Evolutionary conservation across 1,139 yeast genomes (phyloP).

Genomic region (Saccharomyces hybrid): DNA sequence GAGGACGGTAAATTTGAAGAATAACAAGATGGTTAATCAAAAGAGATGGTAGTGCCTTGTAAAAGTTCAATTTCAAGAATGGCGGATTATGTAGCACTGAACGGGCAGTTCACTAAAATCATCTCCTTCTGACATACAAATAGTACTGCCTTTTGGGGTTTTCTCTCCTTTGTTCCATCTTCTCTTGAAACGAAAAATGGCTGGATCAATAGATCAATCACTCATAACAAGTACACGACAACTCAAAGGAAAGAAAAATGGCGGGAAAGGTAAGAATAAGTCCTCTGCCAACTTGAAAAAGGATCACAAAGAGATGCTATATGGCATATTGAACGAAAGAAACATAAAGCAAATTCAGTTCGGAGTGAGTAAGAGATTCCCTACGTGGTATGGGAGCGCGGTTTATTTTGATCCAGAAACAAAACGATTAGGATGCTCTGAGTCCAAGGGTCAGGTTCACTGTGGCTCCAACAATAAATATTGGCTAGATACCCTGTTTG

Average conservation of each 20-base stretch:
- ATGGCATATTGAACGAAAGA: conserved; percentile 53
- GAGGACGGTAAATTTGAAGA: too few relatives aligned
- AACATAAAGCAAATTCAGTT: conserved; percentile 60
- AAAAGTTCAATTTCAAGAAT: too few relatives aligned
- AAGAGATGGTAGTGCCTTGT: too few relatives aligned
- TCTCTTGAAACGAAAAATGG: neutral
- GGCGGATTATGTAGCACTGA: too few relatives aligned
- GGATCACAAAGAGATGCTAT: conserved; percentile 34
- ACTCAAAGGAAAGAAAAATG: neutral
- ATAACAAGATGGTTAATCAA: too few relatives aligned
- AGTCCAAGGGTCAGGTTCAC: conserved; percentile 1
- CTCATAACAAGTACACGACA: neutral
- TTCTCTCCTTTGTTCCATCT: too few relatives aligned
- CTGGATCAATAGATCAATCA: neutral
- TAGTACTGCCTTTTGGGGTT: too few relatives aligned
- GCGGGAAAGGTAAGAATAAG: conserved; percentile 6
- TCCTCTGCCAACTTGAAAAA: conserved; percentile 4
- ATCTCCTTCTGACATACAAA: too few relatives aligned
- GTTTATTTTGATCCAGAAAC: conserved; percentile 51
- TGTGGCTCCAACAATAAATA: conserved; percentile 10
- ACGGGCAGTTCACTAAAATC: too few relatives aligned
- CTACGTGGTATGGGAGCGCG: conserved; percentile 82
- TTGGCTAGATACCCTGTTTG: conserved; percentile 58
- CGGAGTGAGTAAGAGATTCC: conserved; percentile 52
- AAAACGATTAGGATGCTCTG: conserved; percentile 25